Evolutionary conservation across 805 yeast species (phyloP), one percentile per base, ranked within the genome.

Genomic region (Candida orba): DNA sequence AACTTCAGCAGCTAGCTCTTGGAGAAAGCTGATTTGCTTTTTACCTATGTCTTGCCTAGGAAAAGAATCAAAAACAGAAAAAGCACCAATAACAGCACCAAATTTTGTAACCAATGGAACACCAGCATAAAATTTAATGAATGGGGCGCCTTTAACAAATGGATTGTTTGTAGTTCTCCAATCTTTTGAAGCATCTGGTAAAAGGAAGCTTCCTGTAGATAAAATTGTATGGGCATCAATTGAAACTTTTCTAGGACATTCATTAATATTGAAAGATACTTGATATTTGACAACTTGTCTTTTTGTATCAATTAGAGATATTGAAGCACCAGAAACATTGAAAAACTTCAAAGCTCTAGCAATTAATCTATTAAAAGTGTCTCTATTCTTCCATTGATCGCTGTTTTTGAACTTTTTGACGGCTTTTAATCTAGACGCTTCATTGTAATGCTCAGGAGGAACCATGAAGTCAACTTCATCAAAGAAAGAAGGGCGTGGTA

Each of bases 111-210:
- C 46, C 33, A 82, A 52, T 0, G 87, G 86, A 5, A 79, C 84
- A 1, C 84, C 86, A 31, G 79, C 73, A 57, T 82, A 84, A 53
- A 81, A 81, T 44, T 62, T 68, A 41, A 84, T 74, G 45, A 64
- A 62, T 0, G 91, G 89, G 1, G 69, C 65, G 0, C 81, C 79
- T 18, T 68, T 73, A 1, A 84, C 85, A 39, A 82, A 65, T 0
- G 91, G 91, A 52, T 78, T 81, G 34, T 66, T 63, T 15, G 62
- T 53, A 4, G 81, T 73, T 57, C 95, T 67, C 93, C 95, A 84
- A 56, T 84, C 95, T 31, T 64, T 63, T 6, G 77, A 59, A 3
- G 89, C 79, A 57, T 84, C 85, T 6, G 69, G 56, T 8, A 84
- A 51, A 4, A 78, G 64, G 42, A 84, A 74, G 47, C 71, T 69